A percentile compares a stretch with the other conserved stretches of the same genome.
Evolutionary conservation across 1,284 basidiomycete species (phyloP).

Genomic region (Naganishia cerealis): DNA sequence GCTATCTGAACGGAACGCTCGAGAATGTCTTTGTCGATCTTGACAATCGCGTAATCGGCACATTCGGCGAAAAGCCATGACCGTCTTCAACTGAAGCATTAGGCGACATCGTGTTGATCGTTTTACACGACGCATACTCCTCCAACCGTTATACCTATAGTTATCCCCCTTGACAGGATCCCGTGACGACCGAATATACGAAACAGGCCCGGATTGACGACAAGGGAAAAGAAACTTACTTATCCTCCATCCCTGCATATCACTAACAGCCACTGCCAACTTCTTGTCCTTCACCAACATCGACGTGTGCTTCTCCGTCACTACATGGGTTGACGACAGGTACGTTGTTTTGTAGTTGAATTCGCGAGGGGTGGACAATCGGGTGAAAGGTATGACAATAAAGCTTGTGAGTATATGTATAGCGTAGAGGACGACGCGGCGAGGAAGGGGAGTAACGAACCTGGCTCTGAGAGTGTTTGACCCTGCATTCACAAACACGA

Average conservation of each 20-base stretch:
- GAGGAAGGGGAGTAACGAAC: conserved; percentile 40
- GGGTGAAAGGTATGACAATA: conserved; percentile 27
- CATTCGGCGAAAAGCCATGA: too few relatives aligned
- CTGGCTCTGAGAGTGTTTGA: conserved; percentile 55
- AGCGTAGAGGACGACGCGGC: not conserved
- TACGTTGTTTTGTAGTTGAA: not conserved
- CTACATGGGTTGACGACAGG: conserved; percentile 8
- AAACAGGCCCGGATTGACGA: not conserved
- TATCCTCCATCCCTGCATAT: conserved; percentile 99
- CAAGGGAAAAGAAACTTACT: conserved; percentile 62
- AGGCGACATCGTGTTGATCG: too few relatives aligned
- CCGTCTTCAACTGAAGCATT: too few relatives aligned
- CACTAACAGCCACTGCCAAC: conserved; percentile 78
- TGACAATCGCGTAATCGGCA: not conserved
- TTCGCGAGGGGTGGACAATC: not conserved
- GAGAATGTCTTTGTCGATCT: not conserved
- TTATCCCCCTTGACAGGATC: too few relatives aligned
- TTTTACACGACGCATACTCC: too few relatives aligned
- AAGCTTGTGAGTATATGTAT: not conserved
- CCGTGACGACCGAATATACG: not conserved
- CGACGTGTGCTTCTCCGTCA: conserved; percentile 81
- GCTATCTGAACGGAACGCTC: not conserved
- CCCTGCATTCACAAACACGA: conserved; percentile 39
- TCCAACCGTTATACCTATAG: too few relatives aligned
- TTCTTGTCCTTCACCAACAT: conserved; percentile 70